Evolutionary conservation across 352 stramenopile genomes (phyloP).

Genomic region (Globisporangium megalacanthum): DNA sequence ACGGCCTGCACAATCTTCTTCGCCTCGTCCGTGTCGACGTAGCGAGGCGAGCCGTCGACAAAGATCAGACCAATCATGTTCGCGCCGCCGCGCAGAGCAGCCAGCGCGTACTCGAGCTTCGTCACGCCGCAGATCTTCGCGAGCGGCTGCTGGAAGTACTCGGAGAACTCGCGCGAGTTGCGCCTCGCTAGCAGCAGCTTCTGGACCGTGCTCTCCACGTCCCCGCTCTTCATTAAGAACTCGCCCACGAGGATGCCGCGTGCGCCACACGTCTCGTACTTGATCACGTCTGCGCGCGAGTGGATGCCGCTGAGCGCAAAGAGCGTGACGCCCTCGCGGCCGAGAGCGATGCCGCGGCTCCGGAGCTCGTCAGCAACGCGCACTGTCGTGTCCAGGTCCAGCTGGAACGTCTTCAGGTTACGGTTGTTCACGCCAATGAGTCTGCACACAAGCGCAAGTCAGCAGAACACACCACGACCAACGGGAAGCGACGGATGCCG

Average conservation of each 20-base stretch:
- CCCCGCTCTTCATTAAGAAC: slow-evolving; percentile 95
- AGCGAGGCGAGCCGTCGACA: slow-evolving; percentile 89
- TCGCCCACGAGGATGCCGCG: slow-evolving; percentile 94
- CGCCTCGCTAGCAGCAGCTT: slow-evolving; percentile 43
- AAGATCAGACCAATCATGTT: slow-evolving; percentile 98
- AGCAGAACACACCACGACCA: background rate
- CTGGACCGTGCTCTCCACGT: slow-evolving; percentile 86
- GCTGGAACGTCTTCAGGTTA: slow-evolving; percentile 97
- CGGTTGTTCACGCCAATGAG: slow-evolving; percentile 99
- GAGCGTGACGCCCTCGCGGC: slow-evolving; percentile 75
- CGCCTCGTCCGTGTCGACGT: slow-evolving; percentile 76
- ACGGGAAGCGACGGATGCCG: background rate
- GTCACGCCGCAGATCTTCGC: slow-evolving; percentile 96
- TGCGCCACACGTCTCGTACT: slow-evolving; percentile 88
- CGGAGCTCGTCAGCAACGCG: slow-evolving; percentile 84
- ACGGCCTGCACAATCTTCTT: slow-evolving; percentile 90
- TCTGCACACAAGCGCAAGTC: slow-evolving; percentile 12
- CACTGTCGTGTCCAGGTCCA: slow-evolving; percentile 95
- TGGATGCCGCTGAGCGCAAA: slow-evolving; percentile 97
- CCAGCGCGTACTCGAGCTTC: slow-evolving; percentile 89
- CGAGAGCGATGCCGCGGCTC: slow-evolving; percentile 59
- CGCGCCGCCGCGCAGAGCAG: slow-evolving; percentile 87
- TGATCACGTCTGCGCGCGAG: slow-evolving; percentile 87
- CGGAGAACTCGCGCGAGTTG: slow-evolving; percentile 23
- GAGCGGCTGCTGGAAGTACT: slow-evolving; percentile 38